phyloP scores from a whole-genome alignment of 805 yeast genomes.

The Clavispora carvajalis region DNA sequence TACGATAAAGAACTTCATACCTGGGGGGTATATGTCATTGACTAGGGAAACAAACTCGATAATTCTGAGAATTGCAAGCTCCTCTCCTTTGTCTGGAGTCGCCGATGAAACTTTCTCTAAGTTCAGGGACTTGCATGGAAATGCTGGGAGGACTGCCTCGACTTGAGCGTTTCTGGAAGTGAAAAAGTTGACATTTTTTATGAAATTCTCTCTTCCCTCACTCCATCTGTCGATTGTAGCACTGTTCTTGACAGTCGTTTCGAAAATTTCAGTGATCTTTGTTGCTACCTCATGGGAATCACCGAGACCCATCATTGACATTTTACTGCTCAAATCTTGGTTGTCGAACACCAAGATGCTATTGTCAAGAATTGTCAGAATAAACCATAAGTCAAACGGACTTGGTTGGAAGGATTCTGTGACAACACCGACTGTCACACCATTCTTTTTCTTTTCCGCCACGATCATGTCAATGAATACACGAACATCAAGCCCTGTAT shows the following conservation, averaged over 20 bases:
- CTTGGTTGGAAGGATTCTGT: constrained; percentile 20
- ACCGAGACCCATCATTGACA: background rate
- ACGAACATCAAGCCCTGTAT: background rate
- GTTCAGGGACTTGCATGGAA: constrained; percentile 63
- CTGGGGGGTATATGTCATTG: constrained; percentile 45
- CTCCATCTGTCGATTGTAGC: constrained; percentile 47
- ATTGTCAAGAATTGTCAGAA: constrained; percentile 21
- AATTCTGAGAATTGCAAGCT: constrained; percentile 28
- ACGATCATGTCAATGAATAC: background rate
- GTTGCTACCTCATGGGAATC: too few species aligned
- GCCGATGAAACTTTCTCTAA: constrained; percentile 43
- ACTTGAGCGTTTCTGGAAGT: constrained; percentile 43
- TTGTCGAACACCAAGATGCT: constrained; percentile 12
- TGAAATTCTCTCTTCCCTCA: constrained; percentile 34
- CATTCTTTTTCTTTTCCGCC: constrained; percentile 3
- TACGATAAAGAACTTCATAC: constrained; percentile 50
- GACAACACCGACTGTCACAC: constrained; percentile 22
- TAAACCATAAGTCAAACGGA: constrained; percentile 30
- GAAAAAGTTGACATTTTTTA: constrained; percentile 40
- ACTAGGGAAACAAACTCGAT: constrained; percentile 26
- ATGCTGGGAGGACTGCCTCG: constrained; percentile 59
- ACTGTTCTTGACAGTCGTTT: constrained; percentile 42
- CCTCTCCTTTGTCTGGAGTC: constrained; percentile 51
- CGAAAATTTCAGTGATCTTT: constrained; percentile 31
- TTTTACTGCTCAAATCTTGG: background rate